Evolutionary conservation across 139 green algal genomes (phyloP), one percentile per base, ranked within the genome.

Genomic region (Volvox africanus): DNA sequence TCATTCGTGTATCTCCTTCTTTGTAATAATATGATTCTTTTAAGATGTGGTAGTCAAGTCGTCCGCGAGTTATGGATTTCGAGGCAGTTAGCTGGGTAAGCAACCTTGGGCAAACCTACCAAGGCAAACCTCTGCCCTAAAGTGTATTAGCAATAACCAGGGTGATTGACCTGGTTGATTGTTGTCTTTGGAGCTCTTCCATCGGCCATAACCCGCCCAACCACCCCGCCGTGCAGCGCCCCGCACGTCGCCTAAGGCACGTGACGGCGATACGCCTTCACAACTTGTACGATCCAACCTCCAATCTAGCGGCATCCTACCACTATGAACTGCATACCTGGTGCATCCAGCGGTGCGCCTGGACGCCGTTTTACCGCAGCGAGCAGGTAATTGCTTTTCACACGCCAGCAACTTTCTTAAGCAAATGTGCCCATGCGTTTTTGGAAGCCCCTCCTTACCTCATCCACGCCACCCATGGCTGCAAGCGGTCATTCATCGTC

Each of bases 281-380:
- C 44, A 89, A 89, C 69, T 68, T 89, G 16, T 61, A 75, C 85
- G 69, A 89, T 37, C 69, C 85, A 11, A 2, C 33, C 11, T 19
- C 68, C 28, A 21, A 62, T 55, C 24, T 26, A n/a, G 18, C 61
- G 3, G 55, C 81, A 11, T 28, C 1, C 2, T 89, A 89, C 28
- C n/a, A 35, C 1, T 89, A 89, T 20, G 85, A 89, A n/a, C 14
- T 89, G 28, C 19, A 32, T 50, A 82, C 44, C 9, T 89, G 85
- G 85, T 44, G 69, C 68, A 9, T 1, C 5, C 37, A 32, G 0
- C 5, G 28, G 1, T 2, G 2, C 24, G 17, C 14, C 2, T 89
- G 85, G 85, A n/a, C 18, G 44, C 85, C 28, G 28, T 82, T 82
- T 33, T 89, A 89, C 68, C 1, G 69, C 37, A 89, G 85, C 69